Percentiles rank a stretch among this genome's conserved stretches.
phyloP scores from a whole-genome alignment of 2,329 filamentous ascomycete species.

The Ophiostoma sp. region DNA sequence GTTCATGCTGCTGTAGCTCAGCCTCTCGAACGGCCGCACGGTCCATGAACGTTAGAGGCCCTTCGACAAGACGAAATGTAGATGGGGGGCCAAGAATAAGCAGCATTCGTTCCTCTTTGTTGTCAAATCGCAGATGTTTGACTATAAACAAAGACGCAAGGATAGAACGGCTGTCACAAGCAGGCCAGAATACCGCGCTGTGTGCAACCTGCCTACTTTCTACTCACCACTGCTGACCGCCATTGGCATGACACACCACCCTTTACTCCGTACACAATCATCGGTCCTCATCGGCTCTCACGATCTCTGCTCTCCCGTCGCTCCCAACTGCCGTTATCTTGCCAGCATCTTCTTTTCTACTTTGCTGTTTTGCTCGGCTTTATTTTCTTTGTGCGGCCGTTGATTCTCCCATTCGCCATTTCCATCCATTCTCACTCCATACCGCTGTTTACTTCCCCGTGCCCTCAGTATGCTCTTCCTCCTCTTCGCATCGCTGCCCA shows the following conservation, averaged over 20 bases:
- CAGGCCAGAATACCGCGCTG: no score
- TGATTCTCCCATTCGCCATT: slow-evolving; percentile 1
- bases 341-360: neutral
- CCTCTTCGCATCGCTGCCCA: neutral
- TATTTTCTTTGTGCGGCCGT: neutral
- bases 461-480: neutral
- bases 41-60: neutral
- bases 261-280: neutral
- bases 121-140: neutral
- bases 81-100: neutral
- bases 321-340: neutral
- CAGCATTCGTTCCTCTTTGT: neutral
- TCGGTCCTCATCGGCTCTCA: neutral
- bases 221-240: neutral
- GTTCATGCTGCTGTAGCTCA: neutral
- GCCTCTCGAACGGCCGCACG: neutral
- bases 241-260: neutral
- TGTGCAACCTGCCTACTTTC: no score
- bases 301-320: neutral
- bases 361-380: neutral
- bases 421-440: neutral
- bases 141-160: neutral
- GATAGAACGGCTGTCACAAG: neutral
- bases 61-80: neutral
- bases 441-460: neutral